These are phyloP conservation scores for Cairneyella variabilis DNA, from an alignment of 495 filamentous ascomycete genomes.

Conservation along the genomic window DNA sequence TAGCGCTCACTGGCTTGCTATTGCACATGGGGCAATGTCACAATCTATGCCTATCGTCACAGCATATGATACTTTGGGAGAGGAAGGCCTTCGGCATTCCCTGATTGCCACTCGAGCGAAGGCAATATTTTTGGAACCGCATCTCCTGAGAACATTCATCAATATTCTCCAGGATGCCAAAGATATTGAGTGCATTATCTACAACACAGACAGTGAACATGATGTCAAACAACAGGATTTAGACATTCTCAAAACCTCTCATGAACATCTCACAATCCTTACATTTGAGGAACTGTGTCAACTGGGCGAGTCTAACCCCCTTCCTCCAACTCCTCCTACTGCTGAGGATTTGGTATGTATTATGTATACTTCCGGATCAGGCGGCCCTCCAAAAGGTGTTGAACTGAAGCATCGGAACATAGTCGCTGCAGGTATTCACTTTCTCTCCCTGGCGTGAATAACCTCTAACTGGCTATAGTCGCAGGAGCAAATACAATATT, in stretches of 20 bases:
- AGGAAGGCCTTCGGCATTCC: constrained; percentile 87
- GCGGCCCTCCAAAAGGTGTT: constrained; percentile 92
- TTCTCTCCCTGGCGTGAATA: constrained; percentile 33
- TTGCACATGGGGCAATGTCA: constrained; percentile 68
- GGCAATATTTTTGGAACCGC: constrained; percentile 85
- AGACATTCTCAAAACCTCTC: constrained; percentile 67
- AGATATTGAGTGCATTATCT: constrained; percentile 76
- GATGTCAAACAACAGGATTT: constrained; percentile 71
- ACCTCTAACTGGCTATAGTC: constrained; percentile 43
- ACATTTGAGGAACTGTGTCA: constrained; percentile 82
- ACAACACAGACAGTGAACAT: constrained; percentile 66
- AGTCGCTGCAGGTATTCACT: constrained; percentile 88
- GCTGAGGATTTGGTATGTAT: constrained; percentile 90
- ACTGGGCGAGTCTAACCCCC: constrained; percentile 73
- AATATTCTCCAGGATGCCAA: constrained; percentile 74
- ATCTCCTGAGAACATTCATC: constrained; percentile 71
- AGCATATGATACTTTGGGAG: constrained; percentile 93
- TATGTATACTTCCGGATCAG: constrained; percentile 99
- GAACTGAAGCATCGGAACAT: constrained; percentile 77
- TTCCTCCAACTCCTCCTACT: constrained; percentile 73
- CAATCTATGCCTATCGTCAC: constrained; percentile 94
- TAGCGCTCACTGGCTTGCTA: constrained; percentile 75
- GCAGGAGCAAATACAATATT: constrained; percentile 84
- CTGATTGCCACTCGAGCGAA: constrained; percentile 80
- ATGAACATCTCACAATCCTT: constrained; percentile 63